Evolutionary conservation across 805 yeast species (phyloP).

Genomic region (Helenozyma baotianmanensis): DNA sequence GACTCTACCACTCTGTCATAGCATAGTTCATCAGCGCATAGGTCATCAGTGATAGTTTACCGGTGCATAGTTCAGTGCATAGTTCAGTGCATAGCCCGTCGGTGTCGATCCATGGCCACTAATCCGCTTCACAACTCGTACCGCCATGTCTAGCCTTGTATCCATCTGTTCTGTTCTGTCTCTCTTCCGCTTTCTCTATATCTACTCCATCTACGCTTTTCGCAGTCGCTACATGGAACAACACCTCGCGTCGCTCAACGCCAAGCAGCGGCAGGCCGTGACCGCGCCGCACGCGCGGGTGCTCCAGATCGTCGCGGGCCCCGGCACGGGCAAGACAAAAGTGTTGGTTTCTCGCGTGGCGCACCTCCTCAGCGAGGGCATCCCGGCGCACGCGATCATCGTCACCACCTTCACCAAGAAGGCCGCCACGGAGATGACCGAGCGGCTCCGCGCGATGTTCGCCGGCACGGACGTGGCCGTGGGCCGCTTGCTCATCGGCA

Average conservation of each 20-base stretch:
- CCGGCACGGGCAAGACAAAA: conserved; percentile 75
- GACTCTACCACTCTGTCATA: too few species aligned
- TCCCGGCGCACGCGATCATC: conserved; percentile 60
- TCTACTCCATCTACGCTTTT: too few species aligned
- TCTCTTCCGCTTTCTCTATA: too few species aligned
- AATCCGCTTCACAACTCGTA: too few species aligned
- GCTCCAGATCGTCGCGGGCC: conserved; percentile 55
- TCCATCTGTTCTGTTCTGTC: too few species aligned
- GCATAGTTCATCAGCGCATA: too few species aligned
- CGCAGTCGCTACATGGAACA: too few species aligned
- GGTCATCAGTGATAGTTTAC: too few species aligned
- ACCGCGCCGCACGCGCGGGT: conserved; percentile 24
- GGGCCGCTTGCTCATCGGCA: conserved; percentile 64
- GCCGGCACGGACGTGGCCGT: conserved; percentile 31
- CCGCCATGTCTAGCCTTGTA: too few species aligned
- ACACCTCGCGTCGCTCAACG: conserved; percentile 33
- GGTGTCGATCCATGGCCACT: too few species aligned
- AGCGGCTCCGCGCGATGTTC: conserved; percentile 45
- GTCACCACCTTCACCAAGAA: conserved; percentile 92
- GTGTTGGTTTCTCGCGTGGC: conserved; percentile 80
- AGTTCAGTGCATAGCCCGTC: too few species aligned
- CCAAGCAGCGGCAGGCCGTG: conserved; percentile 42
- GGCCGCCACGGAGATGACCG: conserved; percentile 83
- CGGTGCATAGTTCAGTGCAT: too few species aligned
- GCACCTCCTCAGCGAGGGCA: conserved; percentile 48